Conservation (phyloP, 2,329 filamentous ascomycete genomes). For the Neopestalotiopsis clavispora region DNA sequence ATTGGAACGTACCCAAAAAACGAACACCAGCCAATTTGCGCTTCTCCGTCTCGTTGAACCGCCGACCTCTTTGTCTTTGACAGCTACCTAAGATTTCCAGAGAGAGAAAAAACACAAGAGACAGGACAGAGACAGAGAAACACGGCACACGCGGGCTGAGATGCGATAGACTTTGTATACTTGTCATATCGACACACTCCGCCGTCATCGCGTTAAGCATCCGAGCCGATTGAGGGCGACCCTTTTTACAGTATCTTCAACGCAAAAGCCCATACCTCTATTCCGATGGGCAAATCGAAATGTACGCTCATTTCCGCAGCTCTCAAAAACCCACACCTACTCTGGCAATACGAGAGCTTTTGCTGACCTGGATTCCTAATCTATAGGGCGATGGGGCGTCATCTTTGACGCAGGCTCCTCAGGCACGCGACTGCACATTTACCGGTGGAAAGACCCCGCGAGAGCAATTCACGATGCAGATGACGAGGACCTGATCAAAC, state of each 20-base stretch:
- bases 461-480: constrained; percentile 67
- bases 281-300: constrained; percentile 20
- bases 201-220: neutral
- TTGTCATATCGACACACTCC: neutral
- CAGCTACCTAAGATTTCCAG: neutral
- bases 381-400: constrained; percentile 77
- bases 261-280: neutral
- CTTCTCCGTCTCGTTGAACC: neutral
- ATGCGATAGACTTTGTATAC: constrained; percentile 8
- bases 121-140: neutral
- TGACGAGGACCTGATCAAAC: constrained; percentile 62
- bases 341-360: neutral
- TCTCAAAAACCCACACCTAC: neutral
- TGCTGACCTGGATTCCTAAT: constrained; percentile 3
- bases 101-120: neutral
- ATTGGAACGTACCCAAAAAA: neutral
- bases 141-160: neutral
- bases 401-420: constrained; percentile 98
- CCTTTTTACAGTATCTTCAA: neutral
- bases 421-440: constrained; percentile 92
- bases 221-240: neutral
- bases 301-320: constrained; percentile 8
- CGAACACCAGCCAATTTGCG: neutral
- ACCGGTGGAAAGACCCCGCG: constrained; percentile 85
- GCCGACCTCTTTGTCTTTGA: neutral